A percentile compares a stretch with the other conserved stretches of the same genome.
Evolutionary conservation across 1,284 basidiomycete genomes (phyloP).

Genomic region (Irpex sp.): DNA sequence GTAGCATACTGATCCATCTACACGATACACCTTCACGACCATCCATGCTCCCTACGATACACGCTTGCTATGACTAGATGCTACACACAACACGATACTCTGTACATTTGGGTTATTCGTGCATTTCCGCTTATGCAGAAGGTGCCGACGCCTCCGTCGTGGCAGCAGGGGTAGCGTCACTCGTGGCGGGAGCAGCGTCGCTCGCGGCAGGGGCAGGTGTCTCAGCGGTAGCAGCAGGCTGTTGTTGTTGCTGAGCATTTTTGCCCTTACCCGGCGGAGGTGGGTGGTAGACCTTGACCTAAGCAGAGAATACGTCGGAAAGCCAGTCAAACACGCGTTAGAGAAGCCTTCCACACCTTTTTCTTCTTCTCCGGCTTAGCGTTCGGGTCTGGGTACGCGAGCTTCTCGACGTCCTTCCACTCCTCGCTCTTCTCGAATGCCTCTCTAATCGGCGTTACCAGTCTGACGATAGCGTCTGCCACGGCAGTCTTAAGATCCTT

Average conservation of each 20-base stretch:
- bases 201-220: background rate
- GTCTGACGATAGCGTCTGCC: constrained; percentile 70
- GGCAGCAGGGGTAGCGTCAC: constrained; percentile 7
- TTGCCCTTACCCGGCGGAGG: constrained; percentile 75
- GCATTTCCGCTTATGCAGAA: background rate
- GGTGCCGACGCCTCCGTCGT: constrained; percentile 2
- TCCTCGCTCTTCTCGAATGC: constrained; percentile 76
- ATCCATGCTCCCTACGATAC: background rate
- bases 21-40: background rate
- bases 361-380: constrained; percentile 62
- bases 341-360: constrained; percentile 43
- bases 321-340: background rate
- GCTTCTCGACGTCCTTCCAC: constrained; percentile 76
- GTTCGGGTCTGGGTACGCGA: constrained; percentile 84
- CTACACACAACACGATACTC: background rate
- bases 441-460: constrained; percentile 82
- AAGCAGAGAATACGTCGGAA: background rate
- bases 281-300: constrained; percentile 77
- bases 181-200: constrained; percentile 3
- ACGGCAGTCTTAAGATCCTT: constrained; percentile 88
- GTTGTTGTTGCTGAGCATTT: constrained; percentile 35
- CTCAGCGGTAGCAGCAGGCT: constrained; percentile 4
- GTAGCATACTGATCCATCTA: constrained; percentile 1
- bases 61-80: background rate
- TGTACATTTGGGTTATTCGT: background rate